Evolutionary conservation across 176 grass and related monocot species (phyloP).

Genomic region (Ensete ventricosum): DNA sequence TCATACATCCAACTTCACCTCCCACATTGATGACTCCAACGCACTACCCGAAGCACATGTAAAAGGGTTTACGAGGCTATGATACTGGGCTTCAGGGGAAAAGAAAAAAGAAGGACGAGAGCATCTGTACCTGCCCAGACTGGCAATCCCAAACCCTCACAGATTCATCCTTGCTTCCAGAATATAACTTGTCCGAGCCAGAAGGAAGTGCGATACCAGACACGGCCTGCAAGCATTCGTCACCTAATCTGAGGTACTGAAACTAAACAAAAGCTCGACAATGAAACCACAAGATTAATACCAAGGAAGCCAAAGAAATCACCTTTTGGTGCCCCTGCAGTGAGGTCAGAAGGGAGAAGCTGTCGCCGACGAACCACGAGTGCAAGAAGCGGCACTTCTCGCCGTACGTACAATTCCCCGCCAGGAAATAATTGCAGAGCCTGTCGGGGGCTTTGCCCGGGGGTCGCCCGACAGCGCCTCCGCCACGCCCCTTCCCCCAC

Average conservation of each 20-base stretch:
- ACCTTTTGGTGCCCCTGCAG: slow-evolving; percentile 86
- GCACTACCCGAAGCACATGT: slow-evolving; percentile 41
- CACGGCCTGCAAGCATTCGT: slow-evolving; percentile 36
- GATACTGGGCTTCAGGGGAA: slow-evolving; percentile 14
- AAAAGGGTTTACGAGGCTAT: slow-evolving; percentile 21
- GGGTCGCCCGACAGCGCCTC: slow-evolving; percentile 8
- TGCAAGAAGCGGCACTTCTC: slow-evolving; percentile 66
- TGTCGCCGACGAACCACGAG: slow-evolving; percentile 57
- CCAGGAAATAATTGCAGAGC: slow-evolving; percentile 55
- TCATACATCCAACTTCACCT: slow-evolving; percentile 89
- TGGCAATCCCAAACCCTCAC: slow-evolving; percentile 86
- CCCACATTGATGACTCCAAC: slow-evolving; percentile 45
- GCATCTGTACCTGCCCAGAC: slow-evolving; percentile 72
- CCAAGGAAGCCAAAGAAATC: neutral
- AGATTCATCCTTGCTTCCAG: slow-evolving; percentile 79
- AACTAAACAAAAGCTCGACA: neutral
- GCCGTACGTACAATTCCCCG: slow-evolving; percentile 57
- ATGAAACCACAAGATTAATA: neutral
- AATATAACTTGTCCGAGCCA: slow-evolving; percentile 89
- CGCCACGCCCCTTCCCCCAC: slow-evolving; percentile 67
- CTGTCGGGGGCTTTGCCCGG: slow-evolving; percentile 24
- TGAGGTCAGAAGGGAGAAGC: slow-evolving; percentile 54
- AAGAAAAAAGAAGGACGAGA: slow-evolving; percentile 1
- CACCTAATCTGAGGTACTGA: neutral
- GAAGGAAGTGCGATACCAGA: slow-evolving; percentile 61